Evolutionary conservation across 1,284 basidiomycete species (phyloP).

Genomic region (Agroathelia rolfsii): DNA sequence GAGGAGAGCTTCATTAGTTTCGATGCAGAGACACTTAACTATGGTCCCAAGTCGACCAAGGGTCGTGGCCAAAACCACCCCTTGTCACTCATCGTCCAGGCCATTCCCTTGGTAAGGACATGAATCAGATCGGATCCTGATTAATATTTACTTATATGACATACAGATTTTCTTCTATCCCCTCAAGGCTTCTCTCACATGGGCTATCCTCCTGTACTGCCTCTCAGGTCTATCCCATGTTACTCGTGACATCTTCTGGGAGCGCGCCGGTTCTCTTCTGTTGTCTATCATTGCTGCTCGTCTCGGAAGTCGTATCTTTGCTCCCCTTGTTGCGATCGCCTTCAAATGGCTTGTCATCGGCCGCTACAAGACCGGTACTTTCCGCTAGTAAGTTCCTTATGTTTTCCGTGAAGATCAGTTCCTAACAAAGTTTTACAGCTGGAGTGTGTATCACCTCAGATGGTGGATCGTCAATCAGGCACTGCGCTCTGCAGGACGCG

Average conservation of each 20-base stretch:
- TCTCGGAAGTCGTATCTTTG: constrained; percentile 21
- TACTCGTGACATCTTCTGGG: constrained; percentile 23
- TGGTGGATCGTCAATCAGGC: constrained; percentile 39
- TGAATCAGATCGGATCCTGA: no score
- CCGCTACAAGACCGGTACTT: constrained; percentile 28
- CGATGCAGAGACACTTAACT: constrained; percentile 1
- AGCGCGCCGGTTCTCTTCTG: constrained; percentile 23
- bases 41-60: constrained; percentile 9
- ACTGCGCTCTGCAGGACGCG: constrained; percentile 28
- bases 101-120: constrained; percentile 30
- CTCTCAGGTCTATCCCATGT: constrained; percentile 22
- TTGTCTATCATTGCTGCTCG: constrained; percentile 25
- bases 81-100: constrained; percentile 28
- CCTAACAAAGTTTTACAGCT: no score
- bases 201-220: constrained; percentile 23
- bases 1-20: neutral
- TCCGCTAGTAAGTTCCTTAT: constrained; percentile 22
- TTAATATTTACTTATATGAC: no score
- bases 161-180: constrained; percentile 37
- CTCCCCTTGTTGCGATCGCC: constrained; percentile 26
- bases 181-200: constrained; percentile 24
- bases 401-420: neutral
- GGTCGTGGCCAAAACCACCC: constrained; percentile 27
- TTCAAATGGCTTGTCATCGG: constrained; percentile 39
- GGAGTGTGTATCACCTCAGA: constrained; percentile 28